Conservation (phyloP, 1,284 basidiomycete genomes). For the Boletus smithii region DNA sequence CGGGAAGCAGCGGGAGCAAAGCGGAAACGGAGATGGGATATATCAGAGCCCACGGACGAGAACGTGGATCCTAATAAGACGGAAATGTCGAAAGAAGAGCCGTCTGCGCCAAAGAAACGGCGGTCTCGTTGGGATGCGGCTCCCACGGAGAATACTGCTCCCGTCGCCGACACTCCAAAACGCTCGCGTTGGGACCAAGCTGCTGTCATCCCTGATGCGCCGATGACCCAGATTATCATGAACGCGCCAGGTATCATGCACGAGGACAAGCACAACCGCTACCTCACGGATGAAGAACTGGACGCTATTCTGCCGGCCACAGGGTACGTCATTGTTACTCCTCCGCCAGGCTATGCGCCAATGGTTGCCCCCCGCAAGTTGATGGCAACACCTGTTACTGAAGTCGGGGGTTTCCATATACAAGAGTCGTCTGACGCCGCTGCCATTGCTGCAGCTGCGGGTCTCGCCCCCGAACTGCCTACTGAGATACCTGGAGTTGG, state of each 20-base stretch:
- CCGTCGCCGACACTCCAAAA: constrained; percentile 60
- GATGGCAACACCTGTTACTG: constrained; percentile 68
- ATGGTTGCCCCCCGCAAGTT: constrained; percentile 78
- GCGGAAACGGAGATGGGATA: constrained; percentile 88
- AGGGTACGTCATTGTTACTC: constrained; percentile 90
- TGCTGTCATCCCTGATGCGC: constrained; percentile 52
- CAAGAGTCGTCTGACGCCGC: constrained; percentile 92
- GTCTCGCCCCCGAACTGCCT: constrained; percentile 92
- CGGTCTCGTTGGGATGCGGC: constrained; percentile 93
- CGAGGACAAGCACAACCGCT: constrained; percentile 93
- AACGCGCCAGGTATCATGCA: constrained; percentile 78
- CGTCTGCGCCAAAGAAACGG: constrained; percentile 80
- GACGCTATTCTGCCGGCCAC: constrained; percentile 83
- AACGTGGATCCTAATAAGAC: constrained; percentile 57
- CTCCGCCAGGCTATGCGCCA: constrained; percentile 92
- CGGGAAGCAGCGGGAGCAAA: constrained; percentile 49
- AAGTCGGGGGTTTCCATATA: constrained; percentile 89
- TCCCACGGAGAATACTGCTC: constrained; percentile 58
- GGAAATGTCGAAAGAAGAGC: constrained; percentile 56
- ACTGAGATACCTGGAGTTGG: constrained; percentile 99
- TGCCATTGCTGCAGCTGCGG: constrained; percentile 80
- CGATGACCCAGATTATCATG: constrained; percentile 79
- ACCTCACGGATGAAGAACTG: constrained; percentile 94
- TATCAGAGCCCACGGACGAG: constrained; percentile 59
- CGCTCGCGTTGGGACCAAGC: constrained; percentile 98